These are phyloP conservation scores for Dissophora ornata DNA, from an alignment of 192 early-diverging fungal genomes.

Conservation along the genomic window DNA sequence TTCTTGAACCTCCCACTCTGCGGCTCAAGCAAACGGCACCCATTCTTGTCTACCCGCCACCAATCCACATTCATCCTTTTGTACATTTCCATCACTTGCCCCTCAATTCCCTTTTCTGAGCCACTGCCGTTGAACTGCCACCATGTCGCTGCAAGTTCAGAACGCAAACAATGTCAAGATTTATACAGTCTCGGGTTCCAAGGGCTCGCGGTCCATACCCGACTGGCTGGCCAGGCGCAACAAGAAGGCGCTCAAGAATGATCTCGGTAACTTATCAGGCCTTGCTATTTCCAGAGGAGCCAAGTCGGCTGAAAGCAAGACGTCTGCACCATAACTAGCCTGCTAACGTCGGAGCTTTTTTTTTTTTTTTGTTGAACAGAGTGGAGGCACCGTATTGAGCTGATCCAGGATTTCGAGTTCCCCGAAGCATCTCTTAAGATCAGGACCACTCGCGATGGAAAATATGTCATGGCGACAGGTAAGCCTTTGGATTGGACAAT, in stretches of 20 bases:
- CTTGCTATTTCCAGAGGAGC: too few species aligned
- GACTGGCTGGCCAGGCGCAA: slow-evolving; percentile 94
- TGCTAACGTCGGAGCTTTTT: background rate
- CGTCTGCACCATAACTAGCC: too few species aligned
- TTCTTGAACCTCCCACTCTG: too few species aligned
- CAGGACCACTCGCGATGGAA: slow-evolving; percentile 86
- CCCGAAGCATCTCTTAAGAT: slow-evolving; percentile 91
- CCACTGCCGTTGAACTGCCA: too few species aligned
- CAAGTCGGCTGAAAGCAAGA: too few species aligned
- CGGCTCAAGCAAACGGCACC: too few species aligned
- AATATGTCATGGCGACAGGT: slow-evolving; percentile 92
- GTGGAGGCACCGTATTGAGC: slow-evolving; percentile 90
- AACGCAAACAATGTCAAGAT: slow-evolving; percentile 96
- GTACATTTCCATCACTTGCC: too few species aligned
- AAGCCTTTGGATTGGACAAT: too few species aligned
- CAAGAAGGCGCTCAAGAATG: slow-evolving; percentile 88
- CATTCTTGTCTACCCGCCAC: too few species aligned
- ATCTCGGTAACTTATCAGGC: slow-evolving; percentile 83
- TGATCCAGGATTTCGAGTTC: slow-evolving; percentile 99
- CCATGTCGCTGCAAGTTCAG: slow-evolving; percentile 83
- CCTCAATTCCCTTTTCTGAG: too few species aligned
- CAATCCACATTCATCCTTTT: too few species aligned
- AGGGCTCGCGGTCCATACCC: slow-evolving; percentile 85
- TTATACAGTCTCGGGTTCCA: slow-evolving; percentile 81
- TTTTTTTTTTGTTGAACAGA: slow-evolving; percentile 61